Percentiles rank a stretch among this genome's conserved stretches.
Evolutionary conservation across 2,329 filamentous ascomycete genomes (phyloP).

Genomic region (Bipolaris sorokiniana): DNA sequence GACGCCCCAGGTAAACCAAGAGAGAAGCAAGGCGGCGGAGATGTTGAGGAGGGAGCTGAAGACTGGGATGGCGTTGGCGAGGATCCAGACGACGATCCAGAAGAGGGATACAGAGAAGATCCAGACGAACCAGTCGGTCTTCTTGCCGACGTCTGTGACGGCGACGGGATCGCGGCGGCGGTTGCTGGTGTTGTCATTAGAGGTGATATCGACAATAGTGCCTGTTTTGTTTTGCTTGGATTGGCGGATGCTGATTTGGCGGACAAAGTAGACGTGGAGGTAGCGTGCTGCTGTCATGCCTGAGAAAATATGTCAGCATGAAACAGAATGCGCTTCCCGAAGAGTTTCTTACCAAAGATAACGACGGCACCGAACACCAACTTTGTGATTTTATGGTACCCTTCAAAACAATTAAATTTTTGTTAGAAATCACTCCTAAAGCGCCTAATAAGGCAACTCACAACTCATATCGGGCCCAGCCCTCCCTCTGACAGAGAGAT

Average conservation of each 20-base stretch:
- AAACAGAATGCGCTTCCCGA: neutral
- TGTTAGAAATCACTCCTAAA: too few species aligned
- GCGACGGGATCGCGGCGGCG: slow-evolving; percentile 26
- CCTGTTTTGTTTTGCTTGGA: slow-evolving; percentile 17
- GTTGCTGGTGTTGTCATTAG: slow-evolving; percentile 14
- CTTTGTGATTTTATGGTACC: too few species aligned
- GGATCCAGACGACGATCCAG: slow-evolving; percentile 37
- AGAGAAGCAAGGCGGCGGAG: slow-evolving; percentile 31
- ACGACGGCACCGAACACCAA: too few species aligned
- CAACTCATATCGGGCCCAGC: too few species aligned
- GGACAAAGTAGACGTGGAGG: slow-evolving; percentile 33
- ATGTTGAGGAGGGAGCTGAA: slow-evolving; percentile 38
- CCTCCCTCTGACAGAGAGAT: too few species aligned
- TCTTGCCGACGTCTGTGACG: slow-evolving; percentile 23
- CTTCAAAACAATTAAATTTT: too few species aligned
- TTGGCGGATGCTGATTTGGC: slow-evolving; percentile 23
- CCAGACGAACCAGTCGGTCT: slow-evolving; percentile 30
- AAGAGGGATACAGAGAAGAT: slow-evolving; percentile 32
- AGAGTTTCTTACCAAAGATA: slow-evolving; percentile 19
- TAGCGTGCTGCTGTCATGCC: slow-evolving; percentile 31
- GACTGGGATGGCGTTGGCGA: slow-evolving; percentile 38
- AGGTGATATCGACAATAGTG: slow-evolving; percentile 4
- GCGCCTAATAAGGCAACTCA: too few species aligned
- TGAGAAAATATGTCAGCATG: neutral
- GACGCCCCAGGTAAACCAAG: slow-evolving; percentile 39